Evolutionary conservation across 352 stramenopile species (phyloP), one percentile per base, ranked within the genome.

Genomic region (Globisporangium acanthophoron): DNA sequence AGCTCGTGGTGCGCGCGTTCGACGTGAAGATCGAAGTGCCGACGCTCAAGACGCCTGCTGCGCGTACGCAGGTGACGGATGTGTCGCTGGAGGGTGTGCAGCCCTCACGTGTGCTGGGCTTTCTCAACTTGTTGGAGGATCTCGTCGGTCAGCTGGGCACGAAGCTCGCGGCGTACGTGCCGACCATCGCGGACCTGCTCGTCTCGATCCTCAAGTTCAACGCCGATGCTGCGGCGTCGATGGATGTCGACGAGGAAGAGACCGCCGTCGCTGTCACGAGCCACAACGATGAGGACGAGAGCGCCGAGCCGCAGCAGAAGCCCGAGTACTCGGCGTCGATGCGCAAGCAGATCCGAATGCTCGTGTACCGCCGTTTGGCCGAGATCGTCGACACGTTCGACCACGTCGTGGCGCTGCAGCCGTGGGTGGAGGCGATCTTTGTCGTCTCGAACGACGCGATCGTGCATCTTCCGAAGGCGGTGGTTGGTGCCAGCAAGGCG

Each of bases 41-140:
- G 44, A 56, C 29, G 13, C 15, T 9, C 4, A 21, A n/a, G 11
- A 41, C 31, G 2, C 16, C n/a, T 0, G 27, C 31, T 11, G n/a
- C n/a, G 5, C 37, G 52, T 24, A n/a, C 24, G 16, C 13, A 68
- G 27, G 40, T 52, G 0, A 31, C 44, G 31, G 21, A 58, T 33
- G 54, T 75, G n/a, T 58, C 69, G 18, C 68, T 90, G n/a, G 67
- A 70, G 5, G 65, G 21, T n/a, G 78, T 91, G n/a, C 79, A 90
- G 40, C 68, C 73, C 31, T 90, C 83, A 12, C 83, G 83, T 27
- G 82, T 92, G 27, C 74, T 96, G 24, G 90, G 90, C 37, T 97
- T 97, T 61, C 68, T 97, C 43, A 96, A 97, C 49, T 58, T 97
- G 44, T 54, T 96, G 31, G 80, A 96, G 44, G 89, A 96, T 53